A percentile compares a stretch with the other conserved stretches of the same genome.
Evolutionary conservation across 2,329 filamentous ascomycete genomes (phyloP).

Genomic region (Pestalotiopsis sp.): DNA sequence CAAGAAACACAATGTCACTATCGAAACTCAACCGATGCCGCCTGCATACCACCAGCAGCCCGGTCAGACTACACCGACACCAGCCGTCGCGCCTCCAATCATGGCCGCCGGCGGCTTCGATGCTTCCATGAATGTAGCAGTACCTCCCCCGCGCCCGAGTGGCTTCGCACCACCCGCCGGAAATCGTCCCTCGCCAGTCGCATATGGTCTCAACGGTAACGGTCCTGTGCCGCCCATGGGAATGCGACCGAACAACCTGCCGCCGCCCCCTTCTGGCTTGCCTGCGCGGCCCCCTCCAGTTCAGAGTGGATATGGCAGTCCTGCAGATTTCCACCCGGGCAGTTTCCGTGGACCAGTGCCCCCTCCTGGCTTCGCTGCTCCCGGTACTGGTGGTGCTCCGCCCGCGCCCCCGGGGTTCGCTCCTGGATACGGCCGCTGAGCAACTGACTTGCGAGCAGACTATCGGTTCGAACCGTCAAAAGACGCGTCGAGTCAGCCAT

Average conservation of each 20-base stretch:
- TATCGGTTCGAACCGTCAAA: neutral
- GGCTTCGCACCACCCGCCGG: conserved; percentile 32
- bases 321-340: conserved; percentile 52
- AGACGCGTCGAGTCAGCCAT: neutral
- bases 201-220: conserved; percentile 43
- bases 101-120: conserved; percentile 28
- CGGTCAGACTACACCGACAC: conserved; percentile 27
- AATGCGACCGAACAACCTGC: conserved; percentile 43
- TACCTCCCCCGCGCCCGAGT: conserved; percentile 41
- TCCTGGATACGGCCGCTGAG: conserved; percentile 15
- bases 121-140: conserved; percentile 20
- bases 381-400: conserved; percentile 23
- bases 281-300: conserved; percentile 72
- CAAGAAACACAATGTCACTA: conserved; percentile 90
- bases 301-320: conserved; percentile 66
- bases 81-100: conserved; percentile 24
- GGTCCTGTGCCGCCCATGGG: conserved; percentile 35
- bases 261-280: conserved; percentile 58
- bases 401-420: conserved; percentile 17
- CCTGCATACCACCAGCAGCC: conserved; percentile 65
- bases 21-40: conserved; percentile 76
- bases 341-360: conserved; percentile 45
- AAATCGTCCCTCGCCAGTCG: conserved; percentile 30
- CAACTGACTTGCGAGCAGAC: neutral
- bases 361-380: conserved; percentile 46